phyloP scores from a whole-genome alignment of 2,329 filamentous ascomycete species.

The Xylariaceae sp. region DNA sequence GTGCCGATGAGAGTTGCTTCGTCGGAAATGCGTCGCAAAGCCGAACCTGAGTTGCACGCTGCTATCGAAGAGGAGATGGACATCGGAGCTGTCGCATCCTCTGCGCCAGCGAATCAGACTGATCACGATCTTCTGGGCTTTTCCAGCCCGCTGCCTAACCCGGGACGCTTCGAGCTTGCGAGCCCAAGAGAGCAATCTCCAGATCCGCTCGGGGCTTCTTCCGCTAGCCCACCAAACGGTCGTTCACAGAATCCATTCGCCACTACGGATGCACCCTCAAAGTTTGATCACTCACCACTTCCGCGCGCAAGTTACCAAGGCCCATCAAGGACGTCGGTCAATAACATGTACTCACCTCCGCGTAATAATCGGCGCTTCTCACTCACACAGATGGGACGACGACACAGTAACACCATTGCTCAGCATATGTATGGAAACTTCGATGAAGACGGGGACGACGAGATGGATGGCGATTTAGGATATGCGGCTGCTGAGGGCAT shows the following conservation, averaged over 20 bases:
- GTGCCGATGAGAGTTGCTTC: slow-evolving; percentile 84
- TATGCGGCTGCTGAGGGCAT: slow-evolving; percentile 92
- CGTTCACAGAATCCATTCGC: slow-evolving; percentile 25
- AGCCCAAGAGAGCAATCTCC: slow-evolving; percentile 39
- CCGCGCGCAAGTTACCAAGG: slow-evolving; percentile 36
- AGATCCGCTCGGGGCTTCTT: slow-evolving; percentile 16
- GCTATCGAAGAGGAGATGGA: slow-evolving; percentile 84
- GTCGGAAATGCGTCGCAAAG: slow-evolving; percentile 72
- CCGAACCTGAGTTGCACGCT: slow-evolving; percentile 40
- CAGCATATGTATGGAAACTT: slow-evolving; percentile 44
- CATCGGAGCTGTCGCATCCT: slow-evolving; percentile 67
- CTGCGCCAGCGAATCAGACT: slow-evolving; percentile 37
- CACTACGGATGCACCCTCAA: not conserved
- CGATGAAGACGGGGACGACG: slow-evolving; percentile 20
- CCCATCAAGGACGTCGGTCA: slow-evolving; percentile 34
- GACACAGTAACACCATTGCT: slow-evolving; percentile 47
- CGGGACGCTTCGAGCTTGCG: slow-evolving; percentile 69
- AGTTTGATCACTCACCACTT: slow-evolving; percentile 7
- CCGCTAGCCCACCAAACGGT: slow-evolving; percentile 9
- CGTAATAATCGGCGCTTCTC: slow-evolving; percentile 50
- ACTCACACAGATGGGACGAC: slow-evolving; percentile 45
- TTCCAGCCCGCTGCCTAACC: slow-evolving; percentile 63
- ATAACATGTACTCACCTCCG: slow-evolving; percentile 40
- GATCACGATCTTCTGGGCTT: slow-evolving; percentile 66
- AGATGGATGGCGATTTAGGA: slow-evolving; percentile 81